phyloP scores from a whole-genome alignment of 108 stramenopile species.

The Cyclotella baltica region DNA sequence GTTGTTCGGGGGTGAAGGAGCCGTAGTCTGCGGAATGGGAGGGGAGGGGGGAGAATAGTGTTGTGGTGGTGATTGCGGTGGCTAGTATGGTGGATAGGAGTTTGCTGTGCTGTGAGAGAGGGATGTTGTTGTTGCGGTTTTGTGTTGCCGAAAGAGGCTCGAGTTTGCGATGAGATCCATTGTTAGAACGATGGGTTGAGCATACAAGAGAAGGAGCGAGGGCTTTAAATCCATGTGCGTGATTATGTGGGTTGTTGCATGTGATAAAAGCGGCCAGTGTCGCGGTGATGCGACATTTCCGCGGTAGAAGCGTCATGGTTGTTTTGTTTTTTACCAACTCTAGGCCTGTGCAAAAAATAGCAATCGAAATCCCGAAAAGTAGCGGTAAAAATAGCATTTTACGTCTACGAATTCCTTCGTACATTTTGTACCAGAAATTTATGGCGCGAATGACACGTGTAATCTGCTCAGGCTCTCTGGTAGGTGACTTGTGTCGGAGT shows the following conservation, averaged over 20 bases:
- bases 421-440: no score
- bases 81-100: constrained; percentile 17
- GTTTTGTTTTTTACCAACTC: no score
- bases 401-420: no score
- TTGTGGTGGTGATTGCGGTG: constrained; percentile 22
- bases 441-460: no score
- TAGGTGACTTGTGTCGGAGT: no score
- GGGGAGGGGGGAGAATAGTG: constrained; percentile 15
- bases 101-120: background rate
- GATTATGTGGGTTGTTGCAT: background rate
- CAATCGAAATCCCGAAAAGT: no score
- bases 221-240: background rate
- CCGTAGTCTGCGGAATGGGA: constrained; percentile 64
- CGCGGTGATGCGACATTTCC: background rate
- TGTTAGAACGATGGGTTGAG: background rate
- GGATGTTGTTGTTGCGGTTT: background rate
- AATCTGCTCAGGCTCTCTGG: no score
- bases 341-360: no score
- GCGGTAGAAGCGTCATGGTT: background rate
- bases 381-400: no score
- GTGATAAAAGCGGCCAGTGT: background rate
- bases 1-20: constrained; percentile 80
- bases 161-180: background rate
- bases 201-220: background rate
- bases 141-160: background rate